phyloP scores from a whole-genome alignment of 768 basidiomycete genomes.

The Atractiella rhizophila region DNA sequence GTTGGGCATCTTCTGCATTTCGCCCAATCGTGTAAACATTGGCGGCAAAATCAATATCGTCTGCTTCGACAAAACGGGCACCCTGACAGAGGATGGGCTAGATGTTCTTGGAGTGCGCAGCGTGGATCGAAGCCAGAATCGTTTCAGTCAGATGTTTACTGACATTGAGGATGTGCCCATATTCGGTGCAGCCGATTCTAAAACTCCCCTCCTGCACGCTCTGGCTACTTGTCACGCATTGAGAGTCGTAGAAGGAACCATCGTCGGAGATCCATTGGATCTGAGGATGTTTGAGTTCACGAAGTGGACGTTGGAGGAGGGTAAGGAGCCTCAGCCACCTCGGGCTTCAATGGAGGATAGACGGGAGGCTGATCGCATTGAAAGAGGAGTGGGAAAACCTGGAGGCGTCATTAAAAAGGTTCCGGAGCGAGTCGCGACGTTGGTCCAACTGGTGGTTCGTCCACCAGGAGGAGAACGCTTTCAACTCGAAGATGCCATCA shows the following conservation, averaged over 20 bases:
- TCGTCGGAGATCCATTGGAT: slow-evolving; percentile 89
- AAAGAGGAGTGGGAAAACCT: slow-evolving; percentile 11
- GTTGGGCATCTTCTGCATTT: slow-evolving; percentile 77
- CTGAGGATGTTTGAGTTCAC: slow-evolving; percentile 97
- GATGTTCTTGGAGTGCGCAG: slow-evolving; percentile 85
- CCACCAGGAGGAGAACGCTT: slow-evolving; percentile 85
- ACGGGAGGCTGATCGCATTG: slow-evolving; percentile 2
- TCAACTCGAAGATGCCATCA: slow-evolving; percentile 74
- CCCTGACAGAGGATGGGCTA: slow-evolving; percentile 87
- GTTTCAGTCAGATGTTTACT: slow-evolving; percentile 71
- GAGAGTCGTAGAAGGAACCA: slow-evolving; percentile 59
- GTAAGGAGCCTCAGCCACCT: slow-evolving; percentile 29
- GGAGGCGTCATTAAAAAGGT: slow-evolving; percentile 5
- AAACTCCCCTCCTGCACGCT: slow-evolving; percentile 68
- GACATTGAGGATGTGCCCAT: slow-evolving; percentile 61
- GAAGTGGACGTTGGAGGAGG: slow-evolving; percentile 85
- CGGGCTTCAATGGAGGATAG: slow-evolving; percentile 27
- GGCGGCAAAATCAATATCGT: slow-evolving; percentile 89
- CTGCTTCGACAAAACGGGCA: slow-evolving; percentile 98
- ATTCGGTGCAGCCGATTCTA: slow-evolving; percentile 32
- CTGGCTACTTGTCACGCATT: slow-evolving; percentile 89
- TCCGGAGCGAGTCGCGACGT: slow-evolving; percentile 41
- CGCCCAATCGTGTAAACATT: slow-evolving; percentile 81
- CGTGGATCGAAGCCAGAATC: slow-evolving; percentile 42
- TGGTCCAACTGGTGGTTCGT: slow-evolving; percentile 87